Base-by-base conservation (phyloP, 75 land plant species). In the Selaginella tamariscina region DNA sequence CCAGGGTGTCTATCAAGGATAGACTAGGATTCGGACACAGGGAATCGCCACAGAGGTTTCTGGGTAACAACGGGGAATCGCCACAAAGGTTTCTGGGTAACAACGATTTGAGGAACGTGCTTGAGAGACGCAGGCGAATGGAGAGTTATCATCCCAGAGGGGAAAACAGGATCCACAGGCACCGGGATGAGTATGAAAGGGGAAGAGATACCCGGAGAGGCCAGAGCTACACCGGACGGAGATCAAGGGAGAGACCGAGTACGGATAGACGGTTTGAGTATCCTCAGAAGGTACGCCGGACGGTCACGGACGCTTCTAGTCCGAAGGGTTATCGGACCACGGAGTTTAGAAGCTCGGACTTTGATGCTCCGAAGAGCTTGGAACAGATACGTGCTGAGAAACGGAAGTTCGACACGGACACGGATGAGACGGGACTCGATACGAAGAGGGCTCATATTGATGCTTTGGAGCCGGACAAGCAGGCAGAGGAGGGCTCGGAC, bases 361-460 rank as follows among this genome's bases (percentile, higher is more conserved):
- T 84, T 72, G 74, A 76, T 55, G 79, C 75, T 26, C 86, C 86
- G 26, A 84, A 84, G 65, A 84, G 72, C 31, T 73, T 84, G 54
- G 77, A 79, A 62, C 82, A 84, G 72, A 77, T 84, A 32, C 75
- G 73, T 67, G 77, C 82, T 26, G 77, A 73, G 54, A 84, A 84
- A 66, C 24, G n/a, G 31, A 44, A 54, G 68, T 79, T 71, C 49
- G 49, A 39, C 49, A 15, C 11, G 49, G 49, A 65, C 11, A 8
- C 2, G 29, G 29, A 1, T 20, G 30, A 27, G 29, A 27, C 9
- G 27, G 24, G 1, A n/a, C n/a, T n/a, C n/a, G n/a, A n/a, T n/a
- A n/a, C n/a, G n/a, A n/a, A n/a, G n/a, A n/a, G n/a, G n/a, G n/a
- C n/a, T n/a, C n/a, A n/a, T 2, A 26, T 1, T 32, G 54, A 67